phyloP scores from a whole-genome alignment of 75 land plant genomes.

The Picea sitchensis region DNA sequence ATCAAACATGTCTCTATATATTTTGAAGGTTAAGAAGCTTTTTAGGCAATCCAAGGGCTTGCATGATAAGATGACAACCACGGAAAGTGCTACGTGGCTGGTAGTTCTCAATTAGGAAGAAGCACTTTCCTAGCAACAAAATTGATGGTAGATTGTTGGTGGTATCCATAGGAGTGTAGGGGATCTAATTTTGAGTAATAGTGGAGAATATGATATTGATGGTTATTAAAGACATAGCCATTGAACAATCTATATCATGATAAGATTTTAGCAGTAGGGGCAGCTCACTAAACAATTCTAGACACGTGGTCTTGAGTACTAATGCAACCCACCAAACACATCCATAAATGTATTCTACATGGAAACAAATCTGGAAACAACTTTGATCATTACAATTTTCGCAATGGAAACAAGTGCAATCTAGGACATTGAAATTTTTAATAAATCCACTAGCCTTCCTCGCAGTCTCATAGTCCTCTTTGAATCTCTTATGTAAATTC shows the following conservation, averaged over 20 bases:
- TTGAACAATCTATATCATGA: too few relatives aligned
- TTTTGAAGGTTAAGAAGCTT: conserved; percentile 33
- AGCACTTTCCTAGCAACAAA: conserved; percentile 20
- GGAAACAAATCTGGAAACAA: too few relatives aligned
- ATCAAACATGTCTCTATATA: conserved; percentile 49
- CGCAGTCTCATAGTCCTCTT: conserved; percentile 76
- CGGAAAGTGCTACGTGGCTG: conserved; percentile 44
- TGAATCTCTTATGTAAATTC: conserved; percentile 63
- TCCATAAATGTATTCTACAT: too few relatives aligned
- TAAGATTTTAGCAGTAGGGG: too few relatives aligned
- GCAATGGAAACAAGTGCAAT: too few relatives aligned
- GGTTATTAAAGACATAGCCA: conserved; percentile 5
- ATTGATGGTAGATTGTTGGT: background rate
- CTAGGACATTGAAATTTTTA: too few relatives aligned
- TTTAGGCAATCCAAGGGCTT: conserved; percentile 37
- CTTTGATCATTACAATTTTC: too few relatives aligned
- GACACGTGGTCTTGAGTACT: too few relatives aligned
- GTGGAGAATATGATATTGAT: conserved; percentile 35
- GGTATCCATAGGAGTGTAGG: conserved; percentile 5
- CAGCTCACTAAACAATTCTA: too few relatives aligned
- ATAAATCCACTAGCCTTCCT: conserved; percentile 42
- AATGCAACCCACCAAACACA: too few relatives aligned
- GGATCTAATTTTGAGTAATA: background rate
- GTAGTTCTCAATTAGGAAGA: conserved; percentile 38
- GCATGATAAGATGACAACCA: conserved; percentile 53